These are phyloP conservation scores for Trifolium repens DNA, from an alignment of 306 rosid species.

Conservation along the genomic window DNA sequence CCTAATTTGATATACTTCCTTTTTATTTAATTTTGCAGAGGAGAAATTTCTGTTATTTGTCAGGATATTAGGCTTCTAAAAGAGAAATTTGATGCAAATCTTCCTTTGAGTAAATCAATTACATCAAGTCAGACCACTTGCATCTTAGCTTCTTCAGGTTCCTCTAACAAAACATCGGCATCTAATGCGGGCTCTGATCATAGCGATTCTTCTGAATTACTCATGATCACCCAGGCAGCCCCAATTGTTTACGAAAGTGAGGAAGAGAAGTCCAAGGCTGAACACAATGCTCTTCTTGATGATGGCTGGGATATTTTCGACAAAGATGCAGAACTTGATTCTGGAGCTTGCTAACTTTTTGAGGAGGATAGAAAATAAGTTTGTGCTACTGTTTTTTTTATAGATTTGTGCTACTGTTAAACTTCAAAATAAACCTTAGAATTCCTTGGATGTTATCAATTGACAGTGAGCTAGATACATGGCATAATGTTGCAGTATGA, in stretches of 20 bases:
- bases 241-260: slow-evolving; percentile 32
- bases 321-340: slow-evolving; percentile 43
- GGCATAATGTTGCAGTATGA: slow-evolving; percentile 20
- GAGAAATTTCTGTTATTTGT: slow-evolving; percentile 85
- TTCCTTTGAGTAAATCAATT: slow-evolving; percentile 85
- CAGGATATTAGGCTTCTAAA: slow-evolving; percentile 75
- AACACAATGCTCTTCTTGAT: slow-evolving; percentile 56
- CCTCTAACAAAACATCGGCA: slow-evolving; percentile 41
- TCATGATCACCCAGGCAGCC: slow-evolving; percentile 42
- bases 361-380: neutral
- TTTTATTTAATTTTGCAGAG: slow-evolving; percentile 58
- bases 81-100: slow-evolving; percentile 80
- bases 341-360: slow-evolving; percentile 14
- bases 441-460: slow-evolving; percentile 2
- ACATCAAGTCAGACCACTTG: slow-evolving; percentile 89
- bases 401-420: slow-evolving; percentile 27
- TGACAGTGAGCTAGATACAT: slow-evolving; percentile 23
- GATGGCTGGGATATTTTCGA: slow-evolving; percentile 79
- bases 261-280: slow-evolving; percentile 40
- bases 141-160: slow-evolving; percentile 61
- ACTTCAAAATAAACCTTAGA: slow-evolving; percentile 27
- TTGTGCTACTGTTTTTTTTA: neutral
- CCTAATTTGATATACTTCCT: neutral
- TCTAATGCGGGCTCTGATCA: slow-evolving; percentile 50
- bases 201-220: slow-evolving; percentile 41